Conservation (phyloP, 2,329 filamentous ascomycete genomes). For the Juglanconis juglandina region DNA sequence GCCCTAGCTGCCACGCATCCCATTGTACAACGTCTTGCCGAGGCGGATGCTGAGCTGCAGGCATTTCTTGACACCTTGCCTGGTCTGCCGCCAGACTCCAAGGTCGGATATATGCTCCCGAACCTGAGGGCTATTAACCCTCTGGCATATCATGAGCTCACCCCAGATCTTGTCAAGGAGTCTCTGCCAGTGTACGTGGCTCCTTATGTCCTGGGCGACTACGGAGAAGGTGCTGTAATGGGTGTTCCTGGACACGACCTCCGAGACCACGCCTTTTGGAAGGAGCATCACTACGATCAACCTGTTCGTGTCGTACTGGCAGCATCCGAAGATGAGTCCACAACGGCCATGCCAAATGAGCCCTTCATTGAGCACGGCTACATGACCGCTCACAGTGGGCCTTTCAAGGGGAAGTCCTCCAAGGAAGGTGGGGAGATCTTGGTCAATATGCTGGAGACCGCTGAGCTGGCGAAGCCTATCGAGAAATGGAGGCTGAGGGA, state of each 20-base stretch:
- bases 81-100: conserved; percentile 52
- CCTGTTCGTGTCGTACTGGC: conserved; percentile 63
- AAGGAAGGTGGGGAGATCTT: conserved; percentile 60
- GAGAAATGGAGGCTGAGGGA: conserved; percentile 80
- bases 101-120: conserved; percentile 65
- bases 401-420: conserved; percentile 62
- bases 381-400: conserved; percentile 63
- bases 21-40: conserved; percentile 60
- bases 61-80: conserved; percentile 65
- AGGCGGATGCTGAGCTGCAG: conserved; percentile 57
- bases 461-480: conserved; percentile 56
- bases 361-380: conserved; percentile 65
- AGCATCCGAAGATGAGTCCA: conserved; percentile 46
- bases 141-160: conserved; percentile 52
- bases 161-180: conserved; percentile 48
- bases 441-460: conserved; percentile 51
- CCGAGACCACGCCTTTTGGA: conserved; percentile 79
- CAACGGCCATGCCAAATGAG: conserved; percentile 39
- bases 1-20: conserved; percentile 73
- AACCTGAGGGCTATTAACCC: conserved; percentile 63
- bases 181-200: conserved; percentile 75
- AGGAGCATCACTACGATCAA: conserved; percentile 58
- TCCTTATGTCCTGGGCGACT: conserved; percentile 80
- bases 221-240: conserved; percentile 87
- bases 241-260: conserved; percentile 83